phyloP scores from a whole-genome alignment of 257 asterid genomes.

The Plantago elongata region DNA sequence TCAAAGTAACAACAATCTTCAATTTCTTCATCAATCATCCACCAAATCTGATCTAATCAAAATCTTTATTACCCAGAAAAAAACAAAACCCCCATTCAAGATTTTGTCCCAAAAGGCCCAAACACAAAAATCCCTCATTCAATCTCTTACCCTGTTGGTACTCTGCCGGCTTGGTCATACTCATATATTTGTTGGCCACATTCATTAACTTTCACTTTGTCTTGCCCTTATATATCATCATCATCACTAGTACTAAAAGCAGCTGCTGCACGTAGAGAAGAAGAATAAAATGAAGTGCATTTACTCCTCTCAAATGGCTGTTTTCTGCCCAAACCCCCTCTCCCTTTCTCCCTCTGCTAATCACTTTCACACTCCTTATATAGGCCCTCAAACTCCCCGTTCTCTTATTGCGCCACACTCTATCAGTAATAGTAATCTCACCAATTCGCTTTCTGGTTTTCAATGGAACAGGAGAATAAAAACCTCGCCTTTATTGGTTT shows the following conservation, averaged over 20 bases:
- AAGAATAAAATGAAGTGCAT: not conserved
- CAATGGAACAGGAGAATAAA: conserved; percentile 7
- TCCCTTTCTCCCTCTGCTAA: conserved; percentile 11
- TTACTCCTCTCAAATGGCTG: conserved; percentile 23
- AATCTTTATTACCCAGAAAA: no score
- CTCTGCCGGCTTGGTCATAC: no score
- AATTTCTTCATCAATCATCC: no score
- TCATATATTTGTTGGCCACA: no score
- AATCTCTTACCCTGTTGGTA: no score
- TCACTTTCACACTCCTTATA: conserved; percentile 17
- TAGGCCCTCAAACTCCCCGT: conserved; percentile 9
- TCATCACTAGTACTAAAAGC: not conserved
- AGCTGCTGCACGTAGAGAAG: no score
- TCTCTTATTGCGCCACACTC: conserved; percentile 9
- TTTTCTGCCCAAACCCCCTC: conserved; percentile 16
- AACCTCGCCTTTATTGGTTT: conserved; percentile 22
- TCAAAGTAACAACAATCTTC: no score
- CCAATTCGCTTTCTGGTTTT: not conserved
- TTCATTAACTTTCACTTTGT: no score
- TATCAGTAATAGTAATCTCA: conserved; percentile 12
- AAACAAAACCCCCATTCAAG: no score
- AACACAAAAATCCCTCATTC: not conserved
- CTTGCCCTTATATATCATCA: no score
- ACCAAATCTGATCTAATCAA: no score
- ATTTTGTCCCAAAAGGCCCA: not conserved